A percentile compares a stretch with the other conserved stretches of the same genome.
These are phyloP conservation scores for Penicillium aurantiogriseum DNA, from an alignment of 2,329 filamentous ascomycete genomes.

Conservation along the genomic window DNA sequence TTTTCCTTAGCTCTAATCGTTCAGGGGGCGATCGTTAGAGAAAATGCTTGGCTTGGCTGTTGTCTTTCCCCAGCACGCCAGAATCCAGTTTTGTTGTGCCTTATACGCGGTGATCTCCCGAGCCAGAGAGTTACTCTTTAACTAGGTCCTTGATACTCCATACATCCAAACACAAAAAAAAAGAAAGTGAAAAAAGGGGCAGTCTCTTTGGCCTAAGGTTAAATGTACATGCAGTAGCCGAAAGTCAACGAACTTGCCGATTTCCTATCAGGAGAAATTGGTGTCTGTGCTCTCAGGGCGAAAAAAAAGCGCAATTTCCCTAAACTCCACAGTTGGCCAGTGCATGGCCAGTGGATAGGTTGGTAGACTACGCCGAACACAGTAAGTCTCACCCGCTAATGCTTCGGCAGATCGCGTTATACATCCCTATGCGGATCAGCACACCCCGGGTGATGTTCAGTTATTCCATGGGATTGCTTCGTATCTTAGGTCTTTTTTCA, in stretches of 20 bases:
- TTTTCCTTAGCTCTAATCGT: neutral
- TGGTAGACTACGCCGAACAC: conserved; percentile 20
- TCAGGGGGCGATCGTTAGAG: neutral
- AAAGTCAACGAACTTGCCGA: conserved; percentile 13
- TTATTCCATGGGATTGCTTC: neutral
- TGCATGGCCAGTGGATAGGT: conserved; percentile 6
- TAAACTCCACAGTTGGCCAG: conserved; percentile 18
- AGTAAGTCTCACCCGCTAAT: conserved; percentile 25
- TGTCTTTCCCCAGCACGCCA: neutral
- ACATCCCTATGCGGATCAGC: conserved; percentile 3
- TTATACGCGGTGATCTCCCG: neutral
- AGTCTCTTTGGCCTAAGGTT: no score
- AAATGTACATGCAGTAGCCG: neutral
- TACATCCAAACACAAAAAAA: neutral
- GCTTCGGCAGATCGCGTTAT: conserved; percentile 25
- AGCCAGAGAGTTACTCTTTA: neutral
- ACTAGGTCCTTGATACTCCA: neutral
- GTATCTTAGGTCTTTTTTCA: neutral
- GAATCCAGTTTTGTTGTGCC: neutral
- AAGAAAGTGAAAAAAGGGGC: neutral
- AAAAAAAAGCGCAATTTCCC: conserved; percentile 10
- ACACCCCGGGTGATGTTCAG: conserved; percentile 15
- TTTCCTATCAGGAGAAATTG: conserved; percentile 1
- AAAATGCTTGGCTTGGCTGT: neutral
- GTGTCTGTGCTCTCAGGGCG: conserved; percentile 18